Evolutionary conservation across 306 rosid species (phyloP), one percentile per base, ranked within the genome.

Genomic region (apple (Malus domestica)): DNA sequence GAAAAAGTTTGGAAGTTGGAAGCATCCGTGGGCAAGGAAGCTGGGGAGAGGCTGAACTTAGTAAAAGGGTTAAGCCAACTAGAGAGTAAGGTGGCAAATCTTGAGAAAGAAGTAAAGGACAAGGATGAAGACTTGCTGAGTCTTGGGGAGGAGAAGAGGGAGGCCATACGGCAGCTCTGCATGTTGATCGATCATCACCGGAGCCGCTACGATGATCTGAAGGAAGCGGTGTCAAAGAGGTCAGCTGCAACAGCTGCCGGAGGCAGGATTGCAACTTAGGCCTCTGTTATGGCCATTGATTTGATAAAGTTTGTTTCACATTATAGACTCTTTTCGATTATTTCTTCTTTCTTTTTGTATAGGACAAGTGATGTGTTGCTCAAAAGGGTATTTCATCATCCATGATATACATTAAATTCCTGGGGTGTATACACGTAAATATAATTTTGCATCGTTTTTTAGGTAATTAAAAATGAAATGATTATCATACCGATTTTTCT

Each of bases 91-190:
- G 80, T 87, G 55, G 44, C 35, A 9, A 87, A 79, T 68, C 80
- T 89, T 80, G 95, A 85, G 74, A 86, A 51, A 75, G 76, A 49
- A 13, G 16, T 91, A 12, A 86, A 74, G 61, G 96, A 87, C 76
- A 91, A 81, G 57, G 90, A 93, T 42, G 92, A 79, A 51, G 89
- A 82, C 38, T 70, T 91, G 71, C n/a, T 74, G 52, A 67, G 72
- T 19, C 81, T 89, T 67, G 90, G 86, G 15, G 97, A 91, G 78
- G 87, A 83, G 78, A 93, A 93, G 86, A 84, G 83, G 61, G 96
- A 89, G 80, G 98, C 87, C 46, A 91, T 93, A 74, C 87, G 90
- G 79, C 97, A 91, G 20, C 92, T 93, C 2, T 93, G 98, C 72
- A 67, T 83, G 16, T 70, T 85, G 45, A 74, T 80, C 68, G 97